Evolutionary conservation across 352 stramenopile genomes (phyloP).

Genomic region (Phytophthora litchii): DNA sequence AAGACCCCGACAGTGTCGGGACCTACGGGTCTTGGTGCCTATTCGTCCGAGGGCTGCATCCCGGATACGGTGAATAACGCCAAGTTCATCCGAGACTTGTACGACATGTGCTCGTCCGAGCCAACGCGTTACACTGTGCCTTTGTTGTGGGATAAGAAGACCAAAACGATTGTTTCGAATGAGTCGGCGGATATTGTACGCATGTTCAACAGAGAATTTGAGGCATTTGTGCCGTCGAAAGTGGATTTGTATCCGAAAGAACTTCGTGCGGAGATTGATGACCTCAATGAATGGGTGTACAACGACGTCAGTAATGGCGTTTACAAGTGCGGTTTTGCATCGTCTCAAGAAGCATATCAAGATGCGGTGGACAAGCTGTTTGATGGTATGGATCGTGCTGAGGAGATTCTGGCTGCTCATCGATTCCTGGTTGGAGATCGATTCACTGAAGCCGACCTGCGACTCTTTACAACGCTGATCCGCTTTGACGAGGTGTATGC

Average conservation of each 20-base stretch:
- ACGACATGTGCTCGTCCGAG: conserved; percentile 68
- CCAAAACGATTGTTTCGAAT: conserved; percentile 95
- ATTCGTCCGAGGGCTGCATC: conserved; percentile 41
- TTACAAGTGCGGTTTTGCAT: conserved; percentile 76
- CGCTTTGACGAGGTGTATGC: conserved; percentile 95
- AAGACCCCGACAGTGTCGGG: conserved; percentile 41
- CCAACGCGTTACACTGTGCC: conserved; percentile 93
- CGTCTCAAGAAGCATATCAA: conserved; percentile 83
- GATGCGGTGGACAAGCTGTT: conserved; percentile 88
- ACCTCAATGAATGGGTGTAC: conserved; percentile 93
- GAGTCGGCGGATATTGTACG: conserved; percentile 95
- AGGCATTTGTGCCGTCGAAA: conserved; percentile 72
- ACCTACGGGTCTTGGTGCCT: conserved; percentile 38
- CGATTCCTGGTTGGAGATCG: conserved; percentile 73
- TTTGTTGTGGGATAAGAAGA: conserved; percentile 94
- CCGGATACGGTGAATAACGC: conserved; percentile 71
- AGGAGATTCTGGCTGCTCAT: conserved; percentile 74
- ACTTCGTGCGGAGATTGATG: conserved; percentile 78
- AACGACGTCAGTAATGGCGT: conserved; percentile 92
- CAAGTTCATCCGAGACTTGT: conserved; percentile 87
- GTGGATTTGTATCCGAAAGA: conserved; percentile 90
- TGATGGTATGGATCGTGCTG: conserved; percentile 78
- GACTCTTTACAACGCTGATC: conserved; percentile 93
- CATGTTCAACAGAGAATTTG: conserved; percentile 95
- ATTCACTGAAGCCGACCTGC: conserved; percentile 88